Conservation (phyloP, 2,329 filamentous ascomycete species). For the Talaromyces sp. region DNA sequence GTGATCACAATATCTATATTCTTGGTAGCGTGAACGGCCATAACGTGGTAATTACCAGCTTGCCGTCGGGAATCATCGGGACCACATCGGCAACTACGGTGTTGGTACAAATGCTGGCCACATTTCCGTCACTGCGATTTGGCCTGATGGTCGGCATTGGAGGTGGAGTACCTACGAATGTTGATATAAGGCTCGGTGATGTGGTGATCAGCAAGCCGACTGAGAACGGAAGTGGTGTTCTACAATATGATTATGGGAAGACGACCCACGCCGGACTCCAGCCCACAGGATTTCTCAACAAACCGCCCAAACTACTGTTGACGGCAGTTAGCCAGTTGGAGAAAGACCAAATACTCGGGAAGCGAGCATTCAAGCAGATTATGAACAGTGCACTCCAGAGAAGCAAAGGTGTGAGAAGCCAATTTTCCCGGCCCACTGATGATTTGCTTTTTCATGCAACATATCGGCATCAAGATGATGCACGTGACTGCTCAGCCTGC, state of each 20-base stretch:
- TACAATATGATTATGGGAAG: constrained; percentile 4
- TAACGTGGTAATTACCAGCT: background rate
- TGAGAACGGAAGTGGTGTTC: no score
- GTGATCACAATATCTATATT: constrained; percentile 1
- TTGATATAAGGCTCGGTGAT: no score
- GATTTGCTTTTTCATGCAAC: background rate
- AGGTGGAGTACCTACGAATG: background rate
- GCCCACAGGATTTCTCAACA: background rate
- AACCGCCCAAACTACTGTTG: background rate
- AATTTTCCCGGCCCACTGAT: background rate
- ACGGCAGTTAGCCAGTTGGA: background rate
- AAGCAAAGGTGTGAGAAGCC: background rate
- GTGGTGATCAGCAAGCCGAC: constrained; percentile 3
- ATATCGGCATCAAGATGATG: background rate
- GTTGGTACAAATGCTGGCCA: background rate
- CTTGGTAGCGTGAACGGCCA: background rate
- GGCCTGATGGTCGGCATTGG: constrained; percentile 1
- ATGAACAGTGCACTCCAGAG: background rate
- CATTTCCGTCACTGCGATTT: constrained; percentile 3
- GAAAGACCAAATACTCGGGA: background rate
- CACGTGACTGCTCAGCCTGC: background rate
- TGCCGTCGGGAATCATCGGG: background rate
- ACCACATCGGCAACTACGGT: background rate
- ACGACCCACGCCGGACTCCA: background rate
- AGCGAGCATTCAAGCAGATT: background rate